Evolutionary conservation across 1,284 basidiomycete genomes (phyloP), one percentile per base, ranked within the genome.

Genomic region (Butyriboletus appendiculatus): DNA sequence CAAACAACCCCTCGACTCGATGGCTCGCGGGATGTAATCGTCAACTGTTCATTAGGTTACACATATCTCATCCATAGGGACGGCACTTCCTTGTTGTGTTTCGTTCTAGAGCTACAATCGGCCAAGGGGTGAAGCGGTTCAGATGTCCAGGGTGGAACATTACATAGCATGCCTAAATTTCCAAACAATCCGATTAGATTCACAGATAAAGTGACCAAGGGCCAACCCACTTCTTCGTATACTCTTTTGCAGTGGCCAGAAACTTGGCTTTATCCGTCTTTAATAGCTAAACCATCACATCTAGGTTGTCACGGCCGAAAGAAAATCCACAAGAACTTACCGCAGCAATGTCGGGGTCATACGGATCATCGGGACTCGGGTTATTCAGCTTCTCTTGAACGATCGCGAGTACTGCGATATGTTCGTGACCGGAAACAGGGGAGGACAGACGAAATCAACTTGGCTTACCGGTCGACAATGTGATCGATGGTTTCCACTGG

Each of bases 401-500:
- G 39, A 88, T 84, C 24, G 79, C 73, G 30, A 96, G 78, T 5
- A 96, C 93, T 95, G 57, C 24, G 22, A 41, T 52, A 10, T 40
- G 48, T 41, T 57, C 49, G 48, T 47, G 28, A 49, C 51, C 24
- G 45, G 34, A 51, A 34, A 55, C 33, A 26, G 37, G 35, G 33
- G 32, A 32, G 49, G n/a, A 48, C 38, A 26, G 24, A 38, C 22
- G 15, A 20, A 30, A 48, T 43, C 20, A 45, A 47, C 24, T 52
- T n/a, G 35, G 57, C 81, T 59, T 61, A 88, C 92, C 88, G 48
- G 83, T 81, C 9, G 82, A 79, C 62, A 95, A 75, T 42, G 88
- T 89, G 50, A 93, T 85, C 9, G 90, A 85, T 16, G 94, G 94
- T 72, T 94, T 96, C 94, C 94, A 96, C 91, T 95, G 56, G 48